Percentiles rank a stretch among this genome's conserved stretches.
phyloP scores from a whole-genome alignment of 2,329 filamentous ascomycete species.

The Ophiostoma sp. region DNA sequence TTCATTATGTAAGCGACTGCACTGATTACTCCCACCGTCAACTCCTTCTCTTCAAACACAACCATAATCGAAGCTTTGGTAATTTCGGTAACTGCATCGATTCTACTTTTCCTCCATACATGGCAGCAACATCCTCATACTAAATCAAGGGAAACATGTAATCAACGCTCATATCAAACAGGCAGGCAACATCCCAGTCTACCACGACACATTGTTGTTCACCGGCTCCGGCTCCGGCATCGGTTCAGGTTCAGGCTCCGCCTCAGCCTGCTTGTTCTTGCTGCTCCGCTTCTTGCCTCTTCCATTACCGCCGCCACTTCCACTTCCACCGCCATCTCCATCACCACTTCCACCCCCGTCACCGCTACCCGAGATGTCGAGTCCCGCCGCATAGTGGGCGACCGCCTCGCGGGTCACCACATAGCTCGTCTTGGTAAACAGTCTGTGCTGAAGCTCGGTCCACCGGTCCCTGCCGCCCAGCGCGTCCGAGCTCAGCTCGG shows the following conservation, averaged over 20 bases:
- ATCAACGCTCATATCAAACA: background rate
- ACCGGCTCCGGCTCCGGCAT: background rate
- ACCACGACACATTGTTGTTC: background rate
- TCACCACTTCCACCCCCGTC: background rate
- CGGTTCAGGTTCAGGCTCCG: background rate
- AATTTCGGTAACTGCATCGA: background rate
- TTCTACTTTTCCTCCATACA: background rate
- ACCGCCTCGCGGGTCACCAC: conserved; percentile 19
- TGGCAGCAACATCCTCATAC: background rate
- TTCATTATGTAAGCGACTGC: background rate
- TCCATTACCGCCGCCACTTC: background rate
- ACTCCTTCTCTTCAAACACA: background rate
- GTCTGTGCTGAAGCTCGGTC: conserved; percentile 15
- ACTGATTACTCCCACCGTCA: background rate
- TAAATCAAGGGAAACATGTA: too few species aligned
- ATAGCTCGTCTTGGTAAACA: conserved; percentile 9
- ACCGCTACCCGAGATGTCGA: background rate
- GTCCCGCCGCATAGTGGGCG: conserved; percentile 9
- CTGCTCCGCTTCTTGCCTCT: background rate
- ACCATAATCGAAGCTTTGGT: background rate
- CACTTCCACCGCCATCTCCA: background rate
- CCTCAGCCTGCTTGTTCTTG: background rate
- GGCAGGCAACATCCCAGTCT: background rate
- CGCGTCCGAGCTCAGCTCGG: background rate
- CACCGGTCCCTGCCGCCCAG: conserved; percentile 12